Percentiles rank a stretch among this genome's conserved stretches.
phyloP scores from a whole-genome alignment of 2,329 filamentous ascomycete genomes.

The Ophiostoma ulmi region DNA sequence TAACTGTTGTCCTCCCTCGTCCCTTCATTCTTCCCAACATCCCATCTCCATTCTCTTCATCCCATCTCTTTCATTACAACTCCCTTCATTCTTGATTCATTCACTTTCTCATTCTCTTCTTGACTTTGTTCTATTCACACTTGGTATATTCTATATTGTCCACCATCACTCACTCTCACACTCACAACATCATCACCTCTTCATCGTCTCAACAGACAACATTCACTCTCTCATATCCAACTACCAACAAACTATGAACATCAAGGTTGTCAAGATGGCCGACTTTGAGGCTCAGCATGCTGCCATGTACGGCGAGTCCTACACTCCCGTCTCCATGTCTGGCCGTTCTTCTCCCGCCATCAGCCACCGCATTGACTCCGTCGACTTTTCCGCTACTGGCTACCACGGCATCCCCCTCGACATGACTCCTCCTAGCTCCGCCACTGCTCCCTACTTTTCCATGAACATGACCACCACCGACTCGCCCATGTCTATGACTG shows the following conservation, averaged over 20 bases:
- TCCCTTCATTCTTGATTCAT: conserved; percentile 14
- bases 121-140: neutral
- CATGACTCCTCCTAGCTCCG: conserved; percentile 36
- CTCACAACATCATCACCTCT: neutral
- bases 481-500: conserved; percentile 13
- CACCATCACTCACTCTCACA: neutral
- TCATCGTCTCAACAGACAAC: neutral
- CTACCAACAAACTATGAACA: conserved; percentile 30
- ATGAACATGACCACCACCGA: conserved; percentile 19
- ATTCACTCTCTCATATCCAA: neutral
- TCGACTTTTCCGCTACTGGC: conserved; percentile 34
- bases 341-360: conserved; percentile 42
- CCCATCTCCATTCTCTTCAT: conserved; percentile 15
- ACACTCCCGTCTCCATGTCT: conserved; percentile 39
- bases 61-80: conserved; percentile 8
- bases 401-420: conserved; percentile 33
- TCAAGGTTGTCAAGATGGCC: conserved; percentile 37
- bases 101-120: conserved; percentile 14
- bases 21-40: conserved; percentile 24
- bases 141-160: neutral
- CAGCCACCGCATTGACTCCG: conserved; percentile 29
- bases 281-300: conserved; percentile 37
- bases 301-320: conserved; percentile 33
- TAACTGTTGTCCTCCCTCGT: conserved; percentile 22
- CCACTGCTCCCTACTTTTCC: conserved; percentile 26